phyloP scores from a whole-genome alignment of 1,284 basidiomycete species.

The Papiliotrema terrestris region DNA sequence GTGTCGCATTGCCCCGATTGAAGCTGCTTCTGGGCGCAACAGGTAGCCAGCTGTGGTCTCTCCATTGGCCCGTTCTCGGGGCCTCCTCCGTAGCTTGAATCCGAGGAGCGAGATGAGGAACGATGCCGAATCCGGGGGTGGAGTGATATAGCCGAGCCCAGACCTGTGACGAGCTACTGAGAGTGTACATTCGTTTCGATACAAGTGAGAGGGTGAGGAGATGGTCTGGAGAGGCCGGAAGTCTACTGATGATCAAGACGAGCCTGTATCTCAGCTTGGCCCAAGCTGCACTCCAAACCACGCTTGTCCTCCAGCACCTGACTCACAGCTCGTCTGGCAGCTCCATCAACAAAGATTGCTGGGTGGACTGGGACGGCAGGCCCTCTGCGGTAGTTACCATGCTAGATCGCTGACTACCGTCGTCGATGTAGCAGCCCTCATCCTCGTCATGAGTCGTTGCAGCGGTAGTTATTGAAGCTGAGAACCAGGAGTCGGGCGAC shows the following conservation, averaged over 20 bases:
- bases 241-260: constrained; percentile 21
- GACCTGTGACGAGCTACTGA: constrained; percentile 24
- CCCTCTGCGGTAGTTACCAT: not conserved
- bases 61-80: not conserved
- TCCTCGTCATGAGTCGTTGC: not conserved
- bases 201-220: constrained; percentile 16
- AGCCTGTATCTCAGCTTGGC: constrained; percentile 18
- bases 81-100: too few relatives aligned
- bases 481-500: too few relatives aligned
- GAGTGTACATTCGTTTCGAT: constrained; percentile 20
- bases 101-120: not conserved
- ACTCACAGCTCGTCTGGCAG: constrained; percentile 41
- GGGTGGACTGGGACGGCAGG: too few relatives aligned
- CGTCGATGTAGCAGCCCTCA: not conserved
- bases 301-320: too few relatives aligned
- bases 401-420: too few relatives aligned
- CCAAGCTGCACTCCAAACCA: not conserved
- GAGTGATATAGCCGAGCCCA: constrained; percentile 26
- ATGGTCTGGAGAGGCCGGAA: constrained; percentile 18
- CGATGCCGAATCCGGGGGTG: constrained; percentile 14
- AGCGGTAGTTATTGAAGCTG: too few relatives aligned
- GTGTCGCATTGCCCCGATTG: not conserved
- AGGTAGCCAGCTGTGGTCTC: not conserved
- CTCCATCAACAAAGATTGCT: not conserved
- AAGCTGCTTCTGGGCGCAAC: not conserved